A percentile compares a stretch with the other conserved stretches of the same genome.
These are phyloP conservation scores for Porodaedalea pini DNA, from an alignment of 1,284 basidiomycete species.

Conservation along the genomic window DNA sequence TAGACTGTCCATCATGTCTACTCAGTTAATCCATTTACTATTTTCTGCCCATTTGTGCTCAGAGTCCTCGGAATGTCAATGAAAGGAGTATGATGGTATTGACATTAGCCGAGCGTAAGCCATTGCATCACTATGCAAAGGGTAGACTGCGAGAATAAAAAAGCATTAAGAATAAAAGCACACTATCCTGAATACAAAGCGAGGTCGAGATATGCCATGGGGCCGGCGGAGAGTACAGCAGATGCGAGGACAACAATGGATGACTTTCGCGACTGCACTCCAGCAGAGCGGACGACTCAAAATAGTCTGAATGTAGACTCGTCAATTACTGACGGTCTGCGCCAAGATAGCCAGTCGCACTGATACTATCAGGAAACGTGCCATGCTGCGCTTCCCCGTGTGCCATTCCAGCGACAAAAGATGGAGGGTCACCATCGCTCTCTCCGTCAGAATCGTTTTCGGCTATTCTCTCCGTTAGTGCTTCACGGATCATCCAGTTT, in stretches of 20 bases:
- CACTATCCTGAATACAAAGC: constrained; percentile 1
- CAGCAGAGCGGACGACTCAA: background rate
- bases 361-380: background rate
- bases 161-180: background rate
- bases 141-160: constrained; percentile 1
- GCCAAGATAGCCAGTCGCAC: background rate
- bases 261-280: too few species aligned
- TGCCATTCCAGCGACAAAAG: background rate
- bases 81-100: too few species aligned
- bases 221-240: background rate
- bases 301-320: background rate
- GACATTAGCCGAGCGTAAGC: too few species aligned
- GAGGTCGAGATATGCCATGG: too few species aligned
- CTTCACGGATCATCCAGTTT: background rate
- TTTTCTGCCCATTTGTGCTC: too few species aligned
- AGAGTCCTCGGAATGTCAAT: too few species aligned
- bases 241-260: background rate
- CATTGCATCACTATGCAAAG: too few species aligned
- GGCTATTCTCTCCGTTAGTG: background rate
- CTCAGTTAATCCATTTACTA: background rate
- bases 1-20: too few species aligned
- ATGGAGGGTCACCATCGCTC: constrained; percentile 3
- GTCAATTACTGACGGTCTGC: background rate
- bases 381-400: background rate
- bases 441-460: background rate